Conservation (phyloP, 2,329 filamentous ascomycete genomes). For the Dactylonectria macrodidyma region DNA sequence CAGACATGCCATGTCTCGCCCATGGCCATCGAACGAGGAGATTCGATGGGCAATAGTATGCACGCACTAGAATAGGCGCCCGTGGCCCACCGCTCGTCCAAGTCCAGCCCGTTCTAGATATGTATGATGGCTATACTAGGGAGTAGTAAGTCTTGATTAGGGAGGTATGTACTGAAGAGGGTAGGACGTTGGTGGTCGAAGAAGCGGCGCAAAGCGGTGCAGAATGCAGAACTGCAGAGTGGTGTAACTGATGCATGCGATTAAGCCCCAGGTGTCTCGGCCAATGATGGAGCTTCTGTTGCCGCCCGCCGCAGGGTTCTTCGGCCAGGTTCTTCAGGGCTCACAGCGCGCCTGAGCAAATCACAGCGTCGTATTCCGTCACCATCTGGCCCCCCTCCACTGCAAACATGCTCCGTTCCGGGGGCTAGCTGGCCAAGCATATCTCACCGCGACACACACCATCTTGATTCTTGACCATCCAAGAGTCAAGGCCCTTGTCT, state of each 20-base stretch:
- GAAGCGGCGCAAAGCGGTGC: slow-evolving; percentile 19
- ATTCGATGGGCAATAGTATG: slow-evolving; percentile 3
- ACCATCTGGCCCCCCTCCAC: slow-evolving; percentile 39
- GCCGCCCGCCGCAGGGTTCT: slow-evolving; percentile 39
- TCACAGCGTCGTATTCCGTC: slow-evolving; percentile 37
- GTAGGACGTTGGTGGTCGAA: slow-evolving; percentile 12
- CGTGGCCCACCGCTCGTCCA: slow-evolving; percentile 6
- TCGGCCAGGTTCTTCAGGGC: slow-evolving; percentile 35
- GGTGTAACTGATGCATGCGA: slow-evolving; percentile 17
- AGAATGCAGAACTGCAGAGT: background rate
- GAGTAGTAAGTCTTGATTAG: background rate
- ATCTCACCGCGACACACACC: slow-evolving; percentile 22
- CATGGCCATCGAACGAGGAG: slow-evolving; percentile 24
- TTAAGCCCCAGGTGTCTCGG: background rate
- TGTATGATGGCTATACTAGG: background rate
- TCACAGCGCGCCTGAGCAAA: slow-evolving; percentile 42
- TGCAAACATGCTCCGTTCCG: slow-evolving; percentile 19
- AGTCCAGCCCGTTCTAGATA: background rate
- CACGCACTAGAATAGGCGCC: background rate
- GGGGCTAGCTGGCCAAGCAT: slow-evolving; percentile 18
- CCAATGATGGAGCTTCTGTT: slow-evolving; percentile 44
- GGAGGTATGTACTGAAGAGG: background rate
- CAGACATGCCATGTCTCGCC: slow-evolving; percentile 25
- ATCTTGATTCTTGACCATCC: background rate
- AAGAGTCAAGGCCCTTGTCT: slow-evolving; percentile 7